phyloP scores from a whole-genome alignment of 1,284 basidiomycete species.

The Naganishia liquefaciens region DNA sequence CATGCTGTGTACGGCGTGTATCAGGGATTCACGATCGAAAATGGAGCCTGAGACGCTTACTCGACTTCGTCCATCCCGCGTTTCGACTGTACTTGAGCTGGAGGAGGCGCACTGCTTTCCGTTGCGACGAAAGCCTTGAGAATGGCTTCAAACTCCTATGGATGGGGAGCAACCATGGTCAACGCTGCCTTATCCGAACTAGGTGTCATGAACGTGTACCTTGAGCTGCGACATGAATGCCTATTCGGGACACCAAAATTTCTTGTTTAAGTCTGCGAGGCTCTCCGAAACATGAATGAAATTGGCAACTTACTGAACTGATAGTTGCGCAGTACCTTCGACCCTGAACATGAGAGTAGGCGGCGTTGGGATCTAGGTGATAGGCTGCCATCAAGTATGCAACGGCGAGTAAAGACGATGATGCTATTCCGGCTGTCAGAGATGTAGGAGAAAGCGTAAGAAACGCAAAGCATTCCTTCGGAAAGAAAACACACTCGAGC shows the following conservation, averaged over 20 bases:
- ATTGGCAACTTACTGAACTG: conserved; percentile 60
- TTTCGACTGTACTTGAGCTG: conserved; percentile 14
- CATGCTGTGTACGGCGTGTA: neutral
- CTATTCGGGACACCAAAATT: neutral
- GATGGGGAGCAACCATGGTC: neutral
- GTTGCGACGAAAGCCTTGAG: conserved; percentile 26
- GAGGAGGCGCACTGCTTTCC: neutral
- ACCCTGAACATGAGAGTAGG: conserved; percentile 80
- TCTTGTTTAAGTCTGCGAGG: too few species aligned
- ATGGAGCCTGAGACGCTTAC: neutral
- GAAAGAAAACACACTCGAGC: conserved; percentile 66
- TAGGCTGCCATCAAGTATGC: conserved; percentile 88
- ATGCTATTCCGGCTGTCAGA: conserved; percentile 72
- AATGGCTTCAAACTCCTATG: conserved; percentile 29
- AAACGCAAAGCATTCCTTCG: conserved; percentile 6
- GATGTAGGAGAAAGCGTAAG: conserved; percentile 19
- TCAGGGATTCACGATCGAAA: neutral
- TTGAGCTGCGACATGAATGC: conserved; percentile 28
- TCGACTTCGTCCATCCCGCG: conserved; percentile 28
- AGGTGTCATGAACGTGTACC: neutral
- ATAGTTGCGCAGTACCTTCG: conserved; percentile 86
- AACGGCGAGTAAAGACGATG: conserved; percentile 83
- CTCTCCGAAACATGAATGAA: too few species aligned
- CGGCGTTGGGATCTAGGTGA: conserved; percentile 72
- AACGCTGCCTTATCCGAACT: neutral